Evolutionary conservation across 306 rosid genomes (phyloP).

Genomic region (Trifolium fragiferum): DNA sequence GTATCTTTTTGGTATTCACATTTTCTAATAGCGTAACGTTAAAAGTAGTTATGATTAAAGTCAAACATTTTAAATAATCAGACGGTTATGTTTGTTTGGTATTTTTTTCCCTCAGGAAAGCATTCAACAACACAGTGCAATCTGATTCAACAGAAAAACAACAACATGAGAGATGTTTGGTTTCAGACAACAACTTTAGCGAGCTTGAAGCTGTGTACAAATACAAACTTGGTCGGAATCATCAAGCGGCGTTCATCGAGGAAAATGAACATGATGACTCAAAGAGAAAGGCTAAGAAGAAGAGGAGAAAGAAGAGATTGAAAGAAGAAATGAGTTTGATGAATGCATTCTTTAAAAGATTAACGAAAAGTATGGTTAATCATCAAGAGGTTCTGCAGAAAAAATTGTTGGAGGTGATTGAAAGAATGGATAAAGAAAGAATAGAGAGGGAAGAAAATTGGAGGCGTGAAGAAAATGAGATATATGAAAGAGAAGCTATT

Average conservation of each 20-base stretch:
- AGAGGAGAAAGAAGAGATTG: not conserved
- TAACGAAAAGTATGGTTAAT: not conserved
- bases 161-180: not conserved
- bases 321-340: not conserved
- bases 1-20: conserved; percentile 8
- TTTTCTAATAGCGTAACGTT: not conserved
- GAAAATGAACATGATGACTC: not conserved
- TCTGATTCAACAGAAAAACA: not conserved
- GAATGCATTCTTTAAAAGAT: not conserved
- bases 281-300: not conserved
- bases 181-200: not conserved
- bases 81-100: too few species aligned
- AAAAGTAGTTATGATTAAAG: too few species aligned
- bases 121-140: conserved; percentile 1
- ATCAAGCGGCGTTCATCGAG: not conserved
- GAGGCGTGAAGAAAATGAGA: conserved; percentile 24
- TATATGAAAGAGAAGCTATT: conserved; percentile 24
- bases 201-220: conserved; percentile 3
- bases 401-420: conserved; percentile 1
- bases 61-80: too few species aligned
- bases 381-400: conserved; percentile 15
- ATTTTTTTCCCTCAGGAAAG: not conserved
- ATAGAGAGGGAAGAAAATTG: conserved; percentile 25
- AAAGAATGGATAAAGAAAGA: conserved; percentile 3
- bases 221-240: not conserved